phyloP scores from a whole-genome alignment of 331 rosid genomes.

The Rosa hybrid region DNA sequence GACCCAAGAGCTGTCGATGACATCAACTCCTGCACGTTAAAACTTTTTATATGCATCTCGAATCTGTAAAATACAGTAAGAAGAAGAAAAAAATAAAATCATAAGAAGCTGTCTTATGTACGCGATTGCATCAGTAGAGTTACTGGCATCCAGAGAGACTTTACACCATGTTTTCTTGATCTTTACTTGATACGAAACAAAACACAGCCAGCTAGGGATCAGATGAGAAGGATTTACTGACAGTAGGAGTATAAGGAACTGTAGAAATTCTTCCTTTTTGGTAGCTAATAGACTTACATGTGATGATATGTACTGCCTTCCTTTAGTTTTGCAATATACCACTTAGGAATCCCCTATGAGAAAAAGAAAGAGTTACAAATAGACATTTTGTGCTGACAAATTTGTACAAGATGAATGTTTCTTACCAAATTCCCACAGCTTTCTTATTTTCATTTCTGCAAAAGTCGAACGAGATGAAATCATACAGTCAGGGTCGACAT shows the following conservation, averaged over 20 bases:
- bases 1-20: not conserved
- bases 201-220: not conserved
- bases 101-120: not conserved
- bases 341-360: conserved; percentile 48
- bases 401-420: conserved; percentile 15
- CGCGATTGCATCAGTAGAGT: not conserved
- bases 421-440: conserved; percentile 70
- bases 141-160: not conserved
- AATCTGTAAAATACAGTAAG: not conserved
- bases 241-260: not conserved
- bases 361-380: not conserved
- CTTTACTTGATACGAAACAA: not conserved
- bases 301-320: not conserved
- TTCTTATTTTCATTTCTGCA: conserved; percentile 59
- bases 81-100: not conserved
- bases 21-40: not conserved
- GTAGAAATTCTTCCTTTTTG: not conserved
- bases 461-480: conserved; percentile 17
- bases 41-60: not conserved
- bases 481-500: conserved; percentile 11
- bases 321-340: conserved; percentile 12
- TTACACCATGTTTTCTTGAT: not conserved
- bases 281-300: not conserved
- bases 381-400: not conserved
- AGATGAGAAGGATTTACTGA: not conserved